These are phyloP conservation scores for Fusarium fracticaudum DNA, from an alignment of 2,329 filamentous ascomycete species.

Conservation along the genomic window DNA sequence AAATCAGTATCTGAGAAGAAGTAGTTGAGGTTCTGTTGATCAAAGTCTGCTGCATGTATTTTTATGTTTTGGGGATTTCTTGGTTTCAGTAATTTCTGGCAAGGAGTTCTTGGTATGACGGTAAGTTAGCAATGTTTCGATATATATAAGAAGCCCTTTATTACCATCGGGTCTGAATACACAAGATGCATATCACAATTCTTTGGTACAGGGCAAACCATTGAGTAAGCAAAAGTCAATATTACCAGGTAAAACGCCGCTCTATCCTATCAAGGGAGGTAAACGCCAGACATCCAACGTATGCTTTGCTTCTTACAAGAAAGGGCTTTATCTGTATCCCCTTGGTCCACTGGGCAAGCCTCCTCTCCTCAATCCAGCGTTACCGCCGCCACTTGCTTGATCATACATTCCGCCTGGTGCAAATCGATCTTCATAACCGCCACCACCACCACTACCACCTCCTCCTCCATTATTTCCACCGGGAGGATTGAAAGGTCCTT, in stretches of 20 bases:
- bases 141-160: not conserved
- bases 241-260: slow-evolving; percentile 38
- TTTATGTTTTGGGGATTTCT: slow-evolving; percentile 8
- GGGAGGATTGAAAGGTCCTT: slow-evolving; percentile 60
- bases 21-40: not conserved
- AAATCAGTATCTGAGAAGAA: slow-evolving; percentile 28
- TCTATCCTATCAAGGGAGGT: slow-evolving; percentile 31
- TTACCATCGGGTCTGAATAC: not conserved
- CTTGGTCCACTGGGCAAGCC: slow-evolving; percentile 60
- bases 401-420: slow-evolving; percentile 58
- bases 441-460: slow-evolving; percentile 33
- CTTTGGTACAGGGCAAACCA: not conserved
- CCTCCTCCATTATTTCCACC: slow-evolving; percentile 39
- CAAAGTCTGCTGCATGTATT: slow-evolving; percentile 10
- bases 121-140: not conserved
- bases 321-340: slow-evolving; percentile 46
- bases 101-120: slow-evolving; percentile 31
- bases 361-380: slow-evolving; percentile 44
- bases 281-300: slow-evolving; percentile 26
- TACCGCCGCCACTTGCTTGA: slow-evolving; percentile 47
- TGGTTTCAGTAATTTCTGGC: not conserved
- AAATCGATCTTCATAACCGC: slow-evolving; percentile 58
- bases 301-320: not conserved
- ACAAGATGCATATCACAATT: not conserved
- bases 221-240: slow-evolving; percentile 12